Base-by-base conservation (phyloP, 805 yeast genomes). In the Metschnikowia colocasiae region DNA sequence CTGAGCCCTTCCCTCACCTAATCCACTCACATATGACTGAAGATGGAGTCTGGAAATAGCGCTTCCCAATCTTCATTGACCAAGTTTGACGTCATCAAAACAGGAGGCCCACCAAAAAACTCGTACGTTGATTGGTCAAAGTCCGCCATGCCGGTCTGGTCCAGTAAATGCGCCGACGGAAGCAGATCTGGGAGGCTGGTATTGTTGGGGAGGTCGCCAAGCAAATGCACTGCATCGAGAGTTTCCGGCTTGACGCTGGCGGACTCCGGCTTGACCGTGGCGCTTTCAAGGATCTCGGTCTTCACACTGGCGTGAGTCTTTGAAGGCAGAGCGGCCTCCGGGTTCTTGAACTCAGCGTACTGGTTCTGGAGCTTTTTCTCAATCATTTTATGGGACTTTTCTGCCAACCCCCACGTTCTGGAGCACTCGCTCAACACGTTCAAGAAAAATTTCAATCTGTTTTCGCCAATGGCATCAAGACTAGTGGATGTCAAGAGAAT, bases 41-140 rank as follows among this genome's bases (percentile, higher is more conserved):
- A 68, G 38, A 67, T 63, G 43, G 71, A 72, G 54, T 74, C 79
- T 1, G 79, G 79, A 53, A 76, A 75, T 46, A 76, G 63, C 0
- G 75, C 64, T 48, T 73, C 79, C 80, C 79, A 76, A 51, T 73
- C 78, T 51, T 72, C 75, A 46, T 69, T 65, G 48, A 71, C 67
- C 57, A 73, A 63, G 46, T 73, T 78, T 2, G 79, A 71, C 1
- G 78, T 74, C 79, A 76, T 74, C 46, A 75, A 68, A 15, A 76
- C 71, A 5, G 80, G 80, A 0, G 80, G 80, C 2, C 80, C 80
- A 3, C 80, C 80, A 51, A 76, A 70, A 52, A 71, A 72, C 41
- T 67, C 77, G 25, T 67, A 56, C 49, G 51, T 58, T 41, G 61
- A 60, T 37, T 62, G 66, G 25, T 53, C 54, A 26, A 48, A 32